Conservation (phyloP, 1,284 basidiomycete species). For the Ceratobasidium sp. region DNA sequence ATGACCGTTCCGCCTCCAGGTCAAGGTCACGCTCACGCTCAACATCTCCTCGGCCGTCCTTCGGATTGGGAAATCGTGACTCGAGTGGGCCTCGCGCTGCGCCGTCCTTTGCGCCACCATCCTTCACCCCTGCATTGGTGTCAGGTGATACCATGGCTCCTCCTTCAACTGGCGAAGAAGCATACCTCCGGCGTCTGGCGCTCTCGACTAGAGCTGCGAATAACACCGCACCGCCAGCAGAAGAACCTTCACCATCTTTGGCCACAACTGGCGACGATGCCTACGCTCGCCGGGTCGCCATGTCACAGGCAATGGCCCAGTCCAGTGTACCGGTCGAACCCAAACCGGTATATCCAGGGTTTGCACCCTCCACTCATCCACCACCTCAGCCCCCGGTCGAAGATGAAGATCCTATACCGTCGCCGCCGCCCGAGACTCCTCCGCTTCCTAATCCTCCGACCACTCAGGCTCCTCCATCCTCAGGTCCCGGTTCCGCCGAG, state of each 20-base stretch:
- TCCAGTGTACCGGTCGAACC: conserved; percentile 8
- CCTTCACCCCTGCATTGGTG: conserved; percentile 38
- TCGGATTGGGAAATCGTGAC: conserved; percentile 7
- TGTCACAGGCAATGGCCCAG: conserved; percentile 40
- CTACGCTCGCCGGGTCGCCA: conserved; percentile 40
- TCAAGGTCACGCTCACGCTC: conserved; percentile 39
- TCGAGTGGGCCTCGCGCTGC: conserved; percentile 39
- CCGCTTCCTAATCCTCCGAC: conserved; percentile 44
- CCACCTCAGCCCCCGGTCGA: background rate
- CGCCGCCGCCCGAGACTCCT: conserved; percentile 55
- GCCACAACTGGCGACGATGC: conserved; percentile 41
- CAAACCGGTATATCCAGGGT: conserved; percentile 40
- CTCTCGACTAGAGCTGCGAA: conserved; percentile 54
- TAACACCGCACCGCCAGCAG: conserved; percentile 56
- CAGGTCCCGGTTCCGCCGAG: conserved; percentile 47
- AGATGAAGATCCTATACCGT: conserved; percentile 13
- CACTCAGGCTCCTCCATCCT: conserved; percentile 45
- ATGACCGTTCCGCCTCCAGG: conserved; percentile 60
- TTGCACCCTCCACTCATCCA: conserved; percentile 54
- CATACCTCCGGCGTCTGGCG: conserved; percentile 66
- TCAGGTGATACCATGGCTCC: conserved; percentile 45
- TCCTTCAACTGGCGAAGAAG: conserved; percentile 67
- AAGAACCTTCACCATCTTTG: conserved; percentile 15
- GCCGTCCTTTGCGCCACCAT: conserved; percentile 44
- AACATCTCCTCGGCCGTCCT: conserved; percentile 18